A percentile compares a stretch with the other conserved stretches of the same genome.
phyloP scores from a whole-genome alignment of 352 stramenopile genomes.

The Pythium sp. region DNA sequence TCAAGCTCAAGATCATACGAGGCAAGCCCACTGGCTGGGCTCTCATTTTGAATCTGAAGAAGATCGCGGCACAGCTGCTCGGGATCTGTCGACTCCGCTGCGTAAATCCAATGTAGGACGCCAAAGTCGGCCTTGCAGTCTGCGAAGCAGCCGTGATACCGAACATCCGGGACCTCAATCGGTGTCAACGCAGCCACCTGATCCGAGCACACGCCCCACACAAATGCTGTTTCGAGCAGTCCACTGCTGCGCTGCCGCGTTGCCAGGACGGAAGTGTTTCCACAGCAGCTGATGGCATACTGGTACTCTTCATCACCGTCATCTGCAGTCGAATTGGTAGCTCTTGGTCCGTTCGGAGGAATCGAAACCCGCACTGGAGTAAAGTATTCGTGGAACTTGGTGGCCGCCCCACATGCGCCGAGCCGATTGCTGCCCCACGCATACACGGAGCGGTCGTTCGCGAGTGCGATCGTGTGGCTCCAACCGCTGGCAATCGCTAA shows the following conservation, averaged over 20 bases:
- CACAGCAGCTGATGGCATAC: slow-evolving; percentile 22
- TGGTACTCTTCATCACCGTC: not conserved
- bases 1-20: not conserved
- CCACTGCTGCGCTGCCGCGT: not conserved
- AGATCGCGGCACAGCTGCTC: not conserved
- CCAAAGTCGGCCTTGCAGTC: slow-evolving; percentile 11
- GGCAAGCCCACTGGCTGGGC: not conserved
- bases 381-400: slow-evolving; percentile 47
- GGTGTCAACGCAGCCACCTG: slow-evolving; percentile 2
- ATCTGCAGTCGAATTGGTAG: not conserved
- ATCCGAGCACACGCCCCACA: slow-evolving; percentile 26
- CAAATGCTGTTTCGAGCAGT: slow-evolving; percentile 15
- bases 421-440: slow-evolving; percentile 39
- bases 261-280: slow-evolving; percentile 23
- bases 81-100: not conserved
- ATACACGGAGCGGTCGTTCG: slow-evolving; percentile 23
- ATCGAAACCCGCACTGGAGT: slow-evolving; percentile 33
- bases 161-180: slow-evolving; percentile 6
- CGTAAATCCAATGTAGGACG: slow-evolving; percentile 9
- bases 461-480: slow-evolving; percentile 33
- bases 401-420: slow-evolving; percentile 36
- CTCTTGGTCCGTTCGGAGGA: not conserved
- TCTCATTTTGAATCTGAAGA: slow-evolving; percentile 1
- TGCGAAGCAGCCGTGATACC: not conserved
- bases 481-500: slow-evolving; percentile 30